Conservation (phyloP, 257 asterid genomes). For the Solanum commersonii region DNA sequence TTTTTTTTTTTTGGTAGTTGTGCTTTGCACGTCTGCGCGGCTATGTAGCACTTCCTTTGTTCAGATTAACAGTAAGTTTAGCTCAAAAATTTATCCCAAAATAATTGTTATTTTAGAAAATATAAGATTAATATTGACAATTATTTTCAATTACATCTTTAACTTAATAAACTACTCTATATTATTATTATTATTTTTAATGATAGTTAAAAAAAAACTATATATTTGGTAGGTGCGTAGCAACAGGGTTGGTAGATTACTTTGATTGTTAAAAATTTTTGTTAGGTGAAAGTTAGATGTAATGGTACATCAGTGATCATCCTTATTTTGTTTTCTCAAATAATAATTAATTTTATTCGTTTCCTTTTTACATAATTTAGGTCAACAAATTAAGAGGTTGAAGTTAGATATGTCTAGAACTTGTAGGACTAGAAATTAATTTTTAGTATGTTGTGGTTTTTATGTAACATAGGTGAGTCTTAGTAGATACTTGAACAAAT, state of each 20-base stretch:
- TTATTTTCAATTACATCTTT: neutral
- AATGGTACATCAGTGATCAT: neutral
- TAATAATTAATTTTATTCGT: neutral
- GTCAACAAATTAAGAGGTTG: neutral
- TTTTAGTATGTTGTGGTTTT: neutral
- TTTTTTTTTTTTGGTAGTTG: no score
- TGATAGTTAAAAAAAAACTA: neutral
- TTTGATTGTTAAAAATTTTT: neutral
- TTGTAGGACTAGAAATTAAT: neutral
- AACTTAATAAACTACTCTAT: neutral
- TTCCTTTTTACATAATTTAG: neutral
- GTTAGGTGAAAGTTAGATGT: neutral
- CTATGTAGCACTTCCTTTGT: no score
- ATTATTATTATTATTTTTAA: neutral
- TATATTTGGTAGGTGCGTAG: neutral
- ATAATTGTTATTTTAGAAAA: no score
- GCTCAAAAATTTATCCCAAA: neutral
- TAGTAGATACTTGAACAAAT: neutral
- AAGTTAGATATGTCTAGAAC: neutral
- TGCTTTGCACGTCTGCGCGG: no score
- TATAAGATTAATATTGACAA: neutral
- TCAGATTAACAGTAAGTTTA: neutral
- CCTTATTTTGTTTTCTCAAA: neutral
- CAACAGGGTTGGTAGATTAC: neutral
- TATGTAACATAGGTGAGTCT: neutral